These are phyloP conservation scores for Sporothrix euskadiensis DNA, from an alignment of 2,329 filamentous ascomycete genomes.

Conservation along the genomic window DNA sequence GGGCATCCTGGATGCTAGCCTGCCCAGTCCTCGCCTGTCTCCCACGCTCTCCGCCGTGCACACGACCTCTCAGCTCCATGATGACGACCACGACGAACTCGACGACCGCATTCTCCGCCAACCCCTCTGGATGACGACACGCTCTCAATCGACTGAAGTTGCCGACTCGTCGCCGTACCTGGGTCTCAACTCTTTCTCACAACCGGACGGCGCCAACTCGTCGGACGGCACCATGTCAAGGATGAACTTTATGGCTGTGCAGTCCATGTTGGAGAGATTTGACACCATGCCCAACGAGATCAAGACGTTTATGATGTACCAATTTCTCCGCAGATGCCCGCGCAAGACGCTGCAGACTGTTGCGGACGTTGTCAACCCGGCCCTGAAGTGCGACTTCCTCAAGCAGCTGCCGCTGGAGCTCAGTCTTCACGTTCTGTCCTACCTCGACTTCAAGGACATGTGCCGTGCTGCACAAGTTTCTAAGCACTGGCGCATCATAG, in stretches of 20 bases:
- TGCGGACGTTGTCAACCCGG: conserved; percentile 87
- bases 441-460: conserved; percentile 81
- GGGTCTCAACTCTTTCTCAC: not conserved
- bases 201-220: conserved; percentile 33
- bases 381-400: conserved; percentile 91
- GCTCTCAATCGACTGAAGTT: conserved; percentile 45
- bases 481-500: conserved; percentile 86
- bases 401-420: conserved; percentile 81
- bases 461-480: conserved; percentile 91
- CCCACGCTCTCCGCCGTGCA: conserved; percentile 78
- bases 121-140: conserved; percentile 36
- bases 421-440: conserved; percentile 81
- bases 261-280: conserved; percentile 82
- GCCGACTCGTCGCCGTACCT: conserved; percentile 29
- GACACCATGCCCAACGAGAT: conserved; percentile 87
- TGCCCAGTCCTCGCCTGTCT: conserved; percentile 92
- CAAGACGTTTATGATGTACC: conserved; percentile 96
- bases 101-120: conserved; percentile 42
- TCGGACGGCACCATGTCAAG: conserved; percentile 33
- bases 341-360: conserved; percentile 87
- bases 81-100: conserved; percentile 50
- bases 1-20: conserved; percentile 80
- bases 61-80: conserved; percentile 44
- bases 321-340: conserved; percentile 83
- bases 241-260: conserved; percentile 71